These are phyloP conservation scores for Neonectria sp. DNA, from an alignment of 2,329 filamentous ascomycete genomes.

Conservation along the genomic window DNA sequence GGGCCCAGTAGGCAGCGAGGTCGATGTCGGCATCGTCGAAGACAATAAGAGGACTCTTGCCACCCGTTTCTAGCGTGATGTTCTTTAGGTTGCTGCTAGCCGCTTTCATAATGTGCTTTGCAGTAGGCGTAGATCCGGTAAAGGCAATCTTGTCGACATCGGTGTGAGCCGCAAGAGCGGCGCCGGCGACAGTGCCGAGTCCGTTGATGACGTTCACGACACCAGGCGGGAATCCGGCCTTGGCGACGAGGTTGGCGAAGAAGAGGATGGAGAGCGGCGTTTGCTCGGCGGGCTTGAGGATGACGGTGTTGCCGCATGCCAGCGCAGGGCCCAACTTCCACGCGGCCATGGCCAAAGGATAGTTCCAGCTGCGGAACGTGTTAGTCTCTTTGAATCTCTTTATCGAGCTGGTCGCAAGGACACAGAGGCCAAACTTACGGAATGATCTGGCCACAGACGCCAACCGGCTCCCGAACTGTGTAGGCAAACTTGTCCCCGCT, in stretches of 20 bases:
- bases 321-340: constrained; percentile 85
- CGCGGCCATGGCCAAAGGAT: constrained; percentile 62
- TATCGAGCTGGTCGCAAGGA: not conserved
- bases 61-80: constrained; percentile 76
- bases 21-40: constrained; percentile 77
- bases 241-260: constrained; percentile 70
- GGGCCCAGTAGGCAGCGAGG: constrained; percentile 74
- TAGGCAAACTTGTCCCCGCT: constrained; percentile 80
- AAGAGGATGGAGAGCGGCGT: constrained; percentile 77
- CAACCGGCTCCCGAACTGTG: constrained; percentile 82
- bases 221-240: constrained; percentile 83
- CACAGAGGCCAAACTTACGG: constrained; percentile 55
- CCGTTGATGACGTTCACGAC: constrained; percentile 85
- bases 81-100: constrained; percentile 77
- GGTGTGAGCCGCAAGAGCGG: constrained; percentile 77
- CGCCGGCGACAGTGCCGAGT: constrained; percentile 76
- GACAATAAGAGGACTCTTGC: constrained; percentile 75
- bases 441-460: constrained; percentile 82
- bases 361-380: constrained; percentile 68
- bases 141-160: constrained; percentile 84
- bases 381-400: not conserved
- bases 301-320: constrained; percentile 74
- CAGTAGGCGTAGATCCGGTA: constrained; percentile 81
- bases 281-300: constrained; percentile 78
- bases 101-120: constrained; percentile 81